Base-by-base conservation (phyloP, 345 rosid species). In the Eucalyptus regnans region DNA sequence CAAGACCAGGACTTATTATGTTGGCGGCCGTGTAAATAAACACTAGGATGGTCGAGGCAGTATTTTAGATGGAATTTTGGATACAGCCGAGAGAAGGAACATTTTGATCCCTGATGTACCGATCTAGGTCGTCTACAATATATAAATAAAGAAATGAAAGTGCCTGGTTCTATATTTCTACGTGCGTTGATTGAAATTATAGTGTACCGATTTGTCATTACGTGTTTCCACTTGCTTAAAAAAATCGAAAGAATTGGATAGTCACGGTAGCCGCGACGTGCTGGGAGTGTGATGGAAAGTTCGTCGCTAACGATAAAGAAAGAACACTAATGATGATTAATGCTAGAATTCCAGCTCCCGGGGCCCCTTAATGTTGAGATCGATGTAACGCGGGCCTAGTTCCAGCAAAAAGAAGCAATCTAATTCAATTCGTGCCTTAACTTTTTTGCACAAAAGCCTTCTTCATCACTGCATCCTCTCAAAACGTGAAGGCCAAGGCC, bases 11-110 rank as follows among this genome's bases (percentile, higher is more conserved):
- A 18, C 4, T 52, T 52, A 3, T 52, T 1, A 52, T 52, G 58
- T 52, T 52, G 58, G 58, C 0, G 4, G 22, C 9, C 4, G 0
- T 52, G 9, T 52, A 52, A 52, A 52, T 52, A 52, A 52, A 18
- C 58, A 7, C 23, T 52, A 52, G 23, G 23, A 52, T 18, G 58
- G 58, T 52, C 58, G 10, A 52, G 9, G 23, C 10, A 7, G 4
- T 18, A 52, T 52, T 18, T 52, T 52, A 18, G 23, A 52, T 3
- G 9, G 23, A 52, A 52, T 52, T 52, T 52, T 18, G 4, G 58
- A 52, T 52, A 52, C 1, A 17, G 0, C 10, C 4, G 1, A 0
- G 23, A 18, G 2, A 52, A 52, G 1, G 1, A 52, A 52, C 9
- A 18, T 18, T 52, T 52, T 18, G 1, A 52, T 18, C 9, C 58